Evolutionary conservation across 2,329 filamentous ascomycete species (phyloP), one percentile per base, ranked within the genome.

Genomic region (Cercospora sp.): DNA sequence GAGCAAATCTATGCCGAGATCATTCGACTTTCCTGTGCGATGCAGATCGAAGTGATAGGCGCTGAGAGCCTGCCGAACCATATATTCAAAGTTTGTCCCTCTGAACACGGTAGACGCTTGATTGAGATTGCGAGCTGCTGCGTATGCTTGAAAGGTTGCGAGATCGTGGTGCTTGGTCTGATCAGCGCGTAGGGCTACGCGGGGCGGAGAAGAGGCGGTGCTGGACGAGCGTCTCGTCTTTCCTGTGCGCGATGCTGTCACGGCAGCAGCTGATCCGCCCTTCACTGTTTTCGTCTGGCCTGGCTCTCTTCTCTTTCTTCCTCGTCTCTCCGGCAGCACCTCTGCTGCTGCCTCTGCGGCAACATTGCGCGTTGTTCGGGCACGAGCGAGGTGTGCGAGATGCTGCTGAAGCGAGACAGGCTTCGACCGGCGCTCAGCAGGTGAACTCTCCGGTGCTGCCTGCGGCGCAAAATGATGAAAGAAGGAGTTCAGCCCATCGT

Each of bases 1-100:
- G 0, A 93, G 80, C 1, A 94, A 83, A 76, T 94, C 92, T 73
- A 92, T 91, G 42, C 92, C 91, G 67, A 83, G 84, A 78, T 94
- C 91, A 1, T 86, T 87, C 3, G 82, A 80, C 39, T 89, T 87
- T 30, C 91, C 92, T 1, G 90, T 84, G 33, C 91, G 87, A 58
- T 82, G 82, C 36, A 94, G 83, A 23, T 81, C 79, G 80, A 94
- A 91, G 64, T 89, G 88, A 63, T 91, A 85, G 1, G 80, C 79
- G 3, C 83, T 74, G 0, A 94, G 84, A 0, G 86, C 80, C 3
- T 79, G 76, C 5, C 86, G 84, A 3, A 88, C 86, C 0, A 83
- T 87, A 81, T 94, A 94, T 78, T 95, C 92, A 80, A 91, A 94
- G 77, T 86, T 87, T 0, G 91, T 94, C 71, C 92, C 92, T 51